Percentiles rank a stretch among this genome's conserved stretches.
Conservation (phyloP, 371 early-diverging fungal species). For the Parasitella parasitica region DNA sequence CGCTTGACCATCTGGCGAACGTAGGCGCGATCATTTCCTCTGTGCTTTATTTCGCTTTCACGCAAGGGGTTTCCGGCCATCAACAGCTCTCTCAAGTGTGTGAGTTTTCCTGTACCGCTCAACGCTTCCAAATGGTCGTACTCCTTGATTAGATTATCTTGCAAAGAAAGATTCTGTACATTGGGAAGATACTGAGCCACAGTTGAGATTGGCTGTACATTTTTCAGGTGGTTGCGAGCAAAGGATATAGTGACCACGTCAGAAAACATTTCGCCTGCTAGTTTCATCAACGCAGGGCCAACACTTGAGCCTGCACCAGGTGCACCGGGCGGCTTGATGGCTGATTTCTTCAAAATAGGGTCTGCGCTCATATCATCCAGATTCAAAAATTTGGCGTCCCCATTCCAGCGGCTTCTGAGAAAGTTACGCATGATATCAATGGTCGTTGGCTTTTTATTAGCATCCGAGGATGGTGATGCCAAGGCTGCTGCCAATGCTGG, state of each 20-base stretch:
- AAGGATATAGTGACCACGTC: constrained; percentile 56
- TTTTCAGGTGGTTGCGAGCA: constrained; percentile 45
- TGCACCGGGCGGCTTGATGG: constrained; percentile 46
- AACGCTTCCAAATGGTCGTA: constrained; percentile 52
- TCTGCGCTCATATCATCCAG: constrained; percentile 53
- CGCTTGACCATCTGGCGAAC: constrained; percentile 41
- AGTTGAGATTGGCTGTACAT: constrained; percentile 53
- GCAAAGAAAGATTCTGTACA: constrained; percentile 56
- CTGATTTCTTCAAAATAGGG: constrained; percentile 46
- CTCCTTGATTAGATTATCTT: constrained; percentile 50
- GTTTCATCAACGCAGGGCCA: constrained; percentile 65
- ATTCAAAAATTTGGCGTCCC: constrained; percentile 44
- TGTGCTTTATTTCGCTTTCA: constrained; percentile 43
- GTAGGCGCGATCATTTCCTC: constrained; percentile 47
- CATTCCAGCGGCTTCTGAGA: constrained; percentile 49
- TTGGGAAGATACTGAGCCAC: constrained; percentile 53
- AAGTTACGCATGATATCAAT: constrained; percentile 47
- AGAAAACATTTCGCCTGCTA: constrained; percentile 60
- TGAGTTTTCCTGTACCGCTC: constrained; percentile 51
- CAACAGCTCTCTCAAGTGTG: constrained; percentile 49
- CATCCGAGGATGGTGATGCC: neutral
- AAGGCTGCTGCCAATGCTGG: constrained; percentile 15
- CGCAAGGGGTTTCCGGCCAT: constrained; percentile 55
- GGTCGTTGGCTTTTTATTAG: constrained; percentile 26
- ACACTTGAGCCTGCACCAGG: constrained; percentile 44